Percentiles rank a stretch among this genome's conserved stretches.
phyloP scores from a whole-genome alignment of 306 rosid genomes.

The Ziziphus jujuba region DNA sequence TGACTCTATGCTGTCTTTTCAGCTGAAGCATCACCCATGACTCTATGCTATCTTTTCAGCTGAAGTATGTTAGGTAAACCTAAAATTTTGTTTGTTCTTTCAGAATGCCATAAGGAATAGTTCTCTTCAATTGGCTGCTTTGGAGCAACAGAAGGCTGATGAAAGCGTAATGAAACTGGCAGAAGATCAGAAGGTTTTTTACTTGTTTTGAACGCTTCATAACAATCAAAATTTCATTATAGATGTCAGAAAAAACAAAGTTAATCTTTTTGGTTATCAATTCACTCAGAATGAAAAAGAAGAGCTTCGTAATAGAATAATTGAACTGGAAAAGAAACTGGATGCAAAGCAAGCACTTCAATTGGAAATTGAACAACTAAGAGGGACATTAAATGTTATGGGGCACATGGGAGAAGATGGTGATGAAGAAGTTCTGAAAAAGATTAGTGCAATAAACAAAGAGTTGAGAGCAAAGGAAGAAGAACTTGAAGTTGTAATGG shows the following conservation, averaged over 20 bases:
- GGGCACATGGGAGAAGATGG: slow-evolving; percentile 71
- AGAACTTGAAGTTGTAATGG: slow-evolving; percentile 54
- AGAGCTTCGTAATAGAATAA: slow-evolving; percentile 64
- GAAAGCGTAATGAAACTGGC: slow-evolving; percentile 73
- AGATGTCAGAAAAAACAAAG: slow-evolving; percentile 21
- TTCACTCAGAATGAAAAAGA: slow-evolving; percentile 74
- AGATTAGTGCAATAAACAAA: slow-evolving; percentile 49
- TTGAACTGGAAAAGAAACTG: slow-evolving; percentile 66
- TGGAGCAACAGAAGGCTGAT: slow-evolving; percentile 74
- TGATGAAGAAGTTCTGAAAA: slow-evolving; percentile 64
- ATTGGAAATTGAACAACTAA: slow-evolving; percentile 81
- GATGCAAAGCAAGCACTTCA: slow-evolving; percentile 78
- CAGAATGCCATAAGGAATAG: slow-evolving; percentile 60
- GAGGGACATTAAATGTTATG: slow-evolving; percentile 69
- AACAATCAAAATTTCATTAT: slow-evolving; percentile 26
- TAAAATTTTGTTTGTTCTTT: slow-evolving; percentile 27
- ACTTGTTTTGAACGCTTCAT: slow-evolving; percentile 19
- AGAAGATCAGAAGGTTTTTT: slow-evolving; percentile 84
- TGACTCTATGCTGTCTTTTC: too few species aligned
- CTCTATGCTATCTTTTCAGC: too few species aligned
- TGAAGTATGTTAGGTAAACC: neutral
- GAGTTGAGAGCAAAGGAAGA: slow-evolving; percentile 74
- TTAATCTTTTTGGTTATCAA: slow-evolving; percentile 30
- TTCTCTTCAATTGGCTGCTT: slow-evolving; percentile 71
- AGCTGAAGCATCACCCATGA: too few species aligned